These are phyloP conservation scores for Lojkania enalia DNA, from an alignment of 2,329 filamentous ascomycete species.

Conservation along the genomic window DNA sequence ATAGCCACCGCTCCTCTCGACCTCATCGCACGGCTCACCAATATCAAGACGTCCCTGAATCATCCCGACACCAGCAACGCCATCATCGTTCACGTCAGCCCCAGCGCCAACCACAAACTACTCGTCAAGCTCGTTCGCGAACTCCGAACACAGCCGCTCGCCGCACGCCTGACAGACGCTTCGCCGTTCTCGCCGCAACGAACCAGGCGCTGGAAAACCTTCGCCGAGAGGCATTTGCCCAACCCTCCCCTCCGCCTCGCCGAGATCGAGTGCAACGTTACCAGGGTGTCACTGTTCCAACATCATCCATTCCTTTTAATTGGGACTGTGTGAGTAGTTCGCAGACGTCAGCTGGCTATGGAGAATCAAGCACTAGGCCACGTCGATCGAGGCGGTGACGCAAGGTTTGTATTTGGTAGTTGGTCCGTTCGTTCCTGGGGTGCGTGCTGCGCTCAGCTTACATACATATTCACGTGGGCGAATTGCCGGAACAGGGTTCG, in stretches of 20 bases:
- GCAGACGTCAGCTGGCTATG: slow-evolving; percentile 33
- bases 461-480: slow-evolving; percentile 5
- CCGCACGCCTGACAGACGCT: slow-evolving; percentile 42
- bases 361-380: slow-evolving; percentile 28
- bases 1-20: slow-evolving; percentile 32
- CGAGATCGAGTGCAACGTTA: slow-evolving; percentile 37
- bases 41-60: slow-evolving; percentile 16
- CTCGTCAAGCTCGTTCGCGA: slow-evolving; percentile 32
- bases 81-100: slow-evolving; percentile 34
- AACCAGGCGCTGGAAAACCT: slow-evolving; percentile 42
- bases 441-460: slow-evolving; percentile 11
- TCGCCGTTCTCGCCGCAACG: slow-evolving; percentile 43
- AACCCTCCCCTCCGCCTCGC: slow-evolving; percentile 38
- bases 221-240: slow-evolving; percentile 40
- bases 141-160: slow-evolving; percentile 40
- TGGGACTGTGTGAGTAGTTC: slow-evolving; percentile 44
- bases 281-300: slow-evolving; percentile 35
- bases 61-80: slow-evolving; percentile 28
- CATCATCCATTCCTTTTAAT: slow-evolving; percentile 38
- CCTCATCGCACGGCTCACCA: slow-evolving; percentile 21
- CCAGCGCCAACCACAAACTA: slow-evolving; percentile 24
- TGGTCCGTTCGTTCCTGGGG: background rate
- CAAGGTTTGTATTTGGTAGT: slow-evolving; percentile 3
- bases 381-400: slow-evolving; percentile 31
- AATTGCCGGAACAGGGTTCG: slow-evolving; percentile 6